A percentile compares a stretch with the other conserved stretches of the same genome.
phyloP scores from a whole-genome alignment of 2,329 filamentous ascomycete genomes.

The Dothidotthia symphoricarpi region DNA sequence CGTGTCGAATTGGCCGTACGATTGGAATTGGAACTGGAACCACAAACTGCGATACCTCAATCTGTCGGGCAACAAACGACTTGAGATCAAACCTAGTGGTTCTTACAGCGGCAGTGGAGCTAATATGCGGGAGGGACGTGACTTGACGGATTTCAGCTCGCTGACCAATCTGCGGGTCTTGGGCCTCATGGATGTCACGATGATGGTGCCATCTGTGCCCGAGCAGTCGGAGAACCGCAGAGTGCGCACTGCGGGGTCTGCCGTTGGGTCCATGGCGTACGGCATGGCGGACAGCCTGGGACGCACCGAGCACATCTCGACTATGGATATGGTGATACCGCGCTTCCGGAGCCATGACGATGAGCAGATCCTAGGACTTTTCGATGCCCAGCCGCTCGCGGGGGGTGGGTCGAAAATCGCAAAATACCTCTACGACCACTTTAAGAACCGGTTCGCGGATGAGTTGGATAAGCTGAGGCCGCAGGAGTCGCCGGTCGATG shows the following conservation, averaged over 20 bases:
- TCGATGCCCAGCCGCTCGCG: slow-evolving; percentile 88
- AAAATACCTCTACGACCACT: slow-evolving; percentile 95
- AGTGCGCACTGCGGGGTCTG: slow-evolving; percentile 93
- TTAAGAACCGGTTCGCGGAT: slow-evolving; percentile 76
- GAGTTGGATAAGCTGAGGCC: slow-evolving; percentile 74
- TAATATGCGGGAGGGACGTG: slow-evolving; percentile 55
- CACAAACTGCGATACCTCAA: slow-evolving; percentile 93
- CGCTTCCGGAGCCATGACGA: slow-evolving; percentile 86
- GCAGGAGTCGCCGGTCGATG: slow-evolving; percentile 76
- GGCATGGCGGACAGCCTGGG: slow-evolving; percentile 97
- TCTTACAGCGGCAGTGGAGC: slow-evolving; percentile 53
- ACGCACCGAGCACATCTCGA: slow-evolving; percentile 90
- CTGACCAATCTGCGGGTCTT: slow-evolving; percentile 81
- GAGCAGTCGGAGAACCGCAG: slow-evolving; percentile 93
- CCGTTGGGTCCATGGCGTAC: slow-evolving; percentile 87
- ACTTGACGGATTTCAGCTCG: slow-evolving; percentile 87
- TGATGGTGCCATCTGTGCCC: slow-evolving; percentile 88
- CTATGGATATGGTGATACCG: slow-evolving; percentile 91
- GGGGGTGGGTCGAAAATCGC: slow-evolving; percentile 92
- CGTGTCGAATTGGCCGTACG: slow-evolving; percentile 97
- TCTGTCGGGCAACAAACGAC: slow-evolving; percentile 89
- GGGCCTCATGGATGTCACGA: slow-evolving; percentile 95
- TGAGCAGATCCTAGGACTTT: slow-evolving; percentile 89
- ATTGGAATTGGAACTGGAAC: slow-evolving; percentile 99
- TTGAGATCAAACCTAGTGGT: slow-evolving; percentile 78